Evolutionary conservation across 2,329 filamentous ascomycete species (phyloP), one percentile per base, ranked within the genome.

Genomic region (Alternaria panax): DNA sequence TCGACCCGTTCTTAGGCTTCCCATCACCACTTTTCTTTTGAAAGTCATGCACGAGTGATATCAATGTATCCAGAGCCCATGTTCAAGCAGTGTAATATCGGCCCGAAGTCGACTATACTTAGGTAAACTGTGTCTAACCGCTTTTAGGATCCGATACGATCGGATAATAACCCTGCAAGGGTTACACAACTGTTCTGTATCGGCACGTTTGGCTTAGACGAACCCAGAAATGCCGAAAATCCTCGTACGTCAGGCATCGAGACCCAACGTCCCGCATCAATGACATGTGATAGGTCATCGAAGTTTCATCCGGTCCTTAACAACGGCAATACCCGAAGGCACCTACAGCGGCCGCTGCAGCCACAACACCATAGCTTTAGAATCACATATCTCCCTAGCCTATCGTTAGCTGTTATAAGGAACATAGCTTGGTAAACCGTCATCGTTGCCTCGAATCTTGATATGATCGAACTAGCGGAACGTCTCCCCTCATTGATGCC

Each of bases 1-100:
- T 46, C 30, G 28, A 47, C 14, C 43, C 43, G 18, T 43, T n/a
- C 20, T 43, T 18, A 43, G 56, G 51, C 51, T 50, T 24, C 24
- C 22, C 14, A 38, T 14, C 14, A 30, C 5, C 18, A 20, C 38
- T 43, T 40, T 30, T 8, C 36, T 16, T 16, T 34, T 24, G 7
- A 30, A 22, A 38, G 30, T 42, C 36, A 50, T 55, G 20, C 18
- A 24, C 22, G 27, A 46, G 24, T 32, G 27, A 55, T 48, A 43
- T 24, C 25, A 41, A 32, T 11, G 22, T 24, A 30, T 16, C 43
- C 24, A 14, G 36, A 16, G 41, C 28, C 28, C 42, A 34, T 50
- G 45, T 40, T 43, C 22, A 30, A 41, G 20, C 24, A 41, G 30
- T 24, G 24, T 22, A 11, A 52, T 16, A 32, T 43, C 42, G 38